Conservation (phyloP, 106 monocot genomes). For the Iris macrosiphon region DNA sequence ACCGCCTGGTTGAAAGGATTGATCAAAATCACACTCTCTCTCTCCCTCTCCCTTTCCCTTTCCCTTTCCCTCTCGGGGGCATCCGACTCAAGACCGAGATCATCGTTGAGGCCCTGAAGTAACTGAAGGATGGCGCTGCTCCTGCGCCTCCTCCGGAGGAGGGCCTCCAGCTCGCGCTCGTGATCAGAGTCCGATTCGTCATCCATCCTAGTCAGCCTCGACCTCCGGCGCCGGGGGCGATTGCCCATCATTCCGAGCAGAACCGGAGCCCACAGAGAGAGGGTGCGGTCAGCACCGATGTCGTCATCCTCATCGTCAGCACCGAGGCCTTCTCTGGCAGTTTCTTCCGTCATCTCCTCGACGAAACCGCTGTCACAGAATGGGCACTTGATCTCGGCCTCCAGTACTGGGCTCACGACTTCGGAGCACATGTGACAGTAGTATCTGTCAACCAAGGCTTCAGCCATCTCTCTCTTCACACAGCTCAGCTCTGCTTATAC, state of each 20-base stretch:
- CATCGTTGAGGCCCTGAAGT: constrained; percentile 7
- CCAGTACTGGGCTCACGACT: constrained; percentile 27
- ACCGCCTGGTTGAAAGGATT: constrained; percentile 17
- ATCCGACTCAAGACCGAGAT: background rate
- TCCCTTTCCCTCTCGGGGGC: background rate
- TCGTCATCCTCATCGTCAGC: background rate
- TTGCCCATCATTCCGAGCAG: constrained; percentile 17
- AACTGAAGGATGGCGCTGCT: constrained; percentile 10
- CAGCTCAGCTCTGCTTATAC: too few relatives aligned
- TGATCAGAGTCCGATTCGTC: background rate
- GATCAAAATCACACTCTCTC: constrained; percentile 10
- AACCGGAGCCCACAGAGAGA: constrained; percentile 19
- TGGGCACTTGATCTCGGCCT: constrained; percentile 42
- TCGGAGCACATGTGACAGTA: constrained; percentile 40
- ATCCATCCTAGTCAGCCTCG: background rate
- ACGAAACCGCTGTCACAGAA: constrained; percentile 27
- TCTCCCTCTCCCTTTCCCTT: constrained; percentile 1
- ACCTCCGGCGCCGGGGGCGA: background rate
- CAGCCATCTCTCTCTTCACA: constrained; percentile 11
- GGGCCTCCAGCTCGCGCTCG: background rate
- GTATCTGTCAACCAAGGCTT: constrained; percentile 12
- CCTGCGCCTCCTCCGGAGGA: background rate
- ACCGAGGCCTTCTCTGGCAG: background rate
- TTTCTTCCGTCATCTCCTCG: constrained; percentile 11
- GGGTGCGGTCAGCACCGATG: background rate